Percentiles rank a stretch among this genome's conserved stretches.
These are phyloP conservation scores for Juglanconis juglandina DNA, from an alignment of 2,329 filamentous ascomycete genomes.

Conservation along the genomic window DNA sequence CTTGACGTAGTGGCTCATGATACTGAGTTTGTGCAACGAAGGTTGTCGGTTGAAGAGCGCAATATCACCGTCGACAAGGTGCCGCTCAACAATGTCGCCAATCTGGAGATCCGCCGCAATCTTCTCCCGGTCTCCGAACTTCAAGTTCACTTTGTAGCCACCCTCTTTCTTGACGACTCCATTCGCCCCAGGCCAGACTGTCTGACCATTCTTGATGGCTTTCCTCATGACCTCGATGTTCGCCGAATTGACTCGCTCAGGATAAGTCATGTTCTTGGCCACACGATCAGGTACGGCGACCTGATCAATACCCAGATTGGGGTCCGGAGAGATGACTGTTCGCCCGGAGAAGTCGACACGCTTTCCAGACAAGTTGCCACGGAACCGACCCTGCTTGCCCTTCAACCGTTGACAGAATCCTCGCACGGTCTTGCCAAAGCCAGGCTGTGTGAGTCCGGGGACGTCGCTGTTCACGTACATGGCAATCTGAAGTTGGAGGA, in stretches of 20 bases:
- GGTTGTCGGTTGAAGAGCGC: constrained; percentile 98
- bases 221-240: constrained; percentile 79
- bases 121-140: constrained; percentile 67
- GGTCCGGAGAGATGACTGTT: constrained; percentile 96
- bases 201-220: constrained; percentile 71
- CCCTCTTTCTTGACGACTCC: constrained; percentile 67
- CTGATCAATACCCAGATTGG: constrained; percentile 88
- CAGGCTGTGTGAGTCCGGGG: constrained; percentile 84
- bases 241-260: constrained; percentile 78
- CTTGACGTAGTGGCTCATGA: constrained; percentile 92
- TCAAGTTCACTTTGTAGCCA: constrained; percentile 69
- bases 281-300: constrained; percentile 88
- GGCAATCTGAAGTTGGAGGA: constrained; percentile 88
- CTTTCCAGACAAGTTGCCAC: constrained; percentile 95
- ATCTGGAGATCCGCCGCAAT: constrained; percentile 72
- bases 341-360: constrained; percentile 97
- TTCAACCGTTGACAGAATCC: constrained; percentile 95
- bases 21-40: constrained; percentile 96
- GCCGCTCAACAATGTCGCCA: constrained; percentile 89
- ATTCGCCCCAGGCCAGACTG: constrained; percentile 84
- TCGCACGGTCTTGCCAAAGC: constrained; percentile 82
- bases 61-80: constrained; percentile 91
- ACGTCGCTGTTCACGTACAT: constrained; percentile 98
- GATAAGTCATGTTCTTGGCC: constrained; percentile 95
- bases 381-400: constrained; percentile 94